Conservation (phyloP, 331 rosid species). For the Telfairia occidentalis region DNA sequence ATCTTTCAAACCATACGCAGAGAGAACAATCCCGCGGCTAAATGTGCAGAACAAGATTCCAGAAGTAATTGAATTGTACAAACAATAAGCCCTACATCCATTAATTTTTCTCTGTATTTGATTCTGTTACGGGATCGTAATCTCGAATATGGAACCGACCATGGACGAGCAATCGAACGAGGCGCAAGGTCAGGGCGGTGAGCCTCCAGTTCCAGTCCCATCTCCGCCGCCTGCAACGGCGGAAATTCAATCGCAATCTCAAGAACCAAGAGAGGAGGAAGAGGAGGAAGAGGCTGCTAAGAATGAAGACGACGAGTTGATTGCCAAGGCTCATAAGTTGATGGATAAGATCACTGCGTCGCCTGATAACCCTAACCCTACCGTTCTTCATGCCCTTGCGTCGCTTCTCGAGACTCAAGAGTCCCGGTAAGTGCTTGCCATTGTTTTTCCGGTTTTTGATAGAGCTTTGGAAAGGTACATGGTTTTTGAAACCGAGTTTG, state of each 20-base stretch:
- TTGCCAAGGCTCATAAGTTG: slow-evolving; percentile 56
- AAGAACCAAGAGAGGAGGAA: slow-evolving; percentile 36
- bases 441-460: not conserved
- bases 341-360: slow-evolving; percentile 74
- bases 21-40: not conserved
- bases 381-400: slow-evolving; percentile 77
- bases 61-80: not conserved
- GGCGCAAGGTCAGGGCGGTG: slow-evolving; percentile 21
- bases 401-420: slow-evolving; percentile 77
- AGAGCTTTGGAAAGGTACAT: not conserved
- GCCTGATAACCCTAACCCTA: slow-evolving; percentile 67
- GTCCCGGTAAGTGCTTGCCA: slow-evolving; percentile 30
- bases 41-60: not conserved
- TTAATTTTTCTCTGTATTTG: not conserved
- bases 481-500: not conserved
- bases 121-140: not conserved
- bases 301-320: slow-evolving; percentile 72
- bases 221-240: slow-evolving; percentile 21
- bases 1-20: not conserved
- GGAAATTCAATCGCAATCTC: slow-evolving; percentile 25
- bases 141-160: slow-evolving; percentile 25
- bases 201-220: not conserved
- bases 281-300: slow-evolving; percentile 54
- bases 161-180: slow-evolving; percentile 46
- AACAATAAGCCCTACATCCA: not conserved